Percentiles rank a stretch among this genome's conserved stretches.
These are phyloP conservation scores for Polytrichum formosum DNA, from an alignment of 225 moss, liverwort and hornwort species.

Conservation along the genomic window DNA sequence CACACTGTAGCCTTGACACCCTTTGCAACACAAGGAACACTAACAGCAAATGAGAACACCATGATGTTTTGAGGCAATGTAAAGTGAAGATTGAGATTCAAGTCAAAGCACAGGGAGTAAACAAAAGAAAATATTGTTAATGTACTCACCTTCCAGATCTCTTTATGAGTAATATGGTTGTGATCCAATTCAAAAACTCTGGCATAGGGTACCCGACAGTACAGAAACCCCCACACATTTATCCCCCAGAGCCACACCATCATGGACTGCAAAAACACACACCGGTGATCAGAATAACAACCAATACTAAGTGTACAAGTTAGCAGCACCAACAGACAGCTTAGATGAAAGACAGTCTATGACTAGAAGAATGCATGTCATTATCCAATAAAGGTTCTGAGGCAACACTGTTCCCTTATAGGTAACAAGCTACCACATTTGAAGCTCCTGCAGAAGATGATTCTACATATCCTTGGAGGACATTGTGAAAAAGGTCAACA, in stretches of 20 bases:
- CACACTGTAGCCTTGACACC: no score
- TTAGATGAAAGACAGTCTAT: no score
- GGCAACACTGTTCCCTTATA: no score
- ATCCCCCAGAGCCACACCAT: slow-evolving; percentile 98
- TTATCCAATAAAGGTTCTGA: no score
- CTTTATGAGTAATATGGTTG: slow-evolving; percentile 80
- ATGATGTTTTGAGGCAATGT: background rate
- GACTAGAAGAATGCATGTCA: no score
- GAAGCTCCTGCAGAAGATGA: no score
- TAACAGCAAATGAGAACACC: background rate
- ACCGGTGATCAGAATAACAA: slow-evolving; percentile 12
- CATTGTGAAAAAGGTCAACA: no score
- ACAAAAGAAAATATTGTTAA: slow-evolving; percentile 11
- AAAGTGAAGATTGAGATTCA: no score
- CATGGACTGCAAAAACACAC: slow-evolving; percentile 61
- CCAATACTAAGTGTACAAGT: background rate
- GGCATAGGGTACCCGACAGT: slow-evolving; percentile 70
- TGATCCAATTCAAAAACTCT: slow-evolving; percentile 92
- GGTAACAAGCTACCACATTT: no score
- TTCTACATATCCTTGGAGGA: no score
- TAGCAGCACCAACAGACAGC: no score
- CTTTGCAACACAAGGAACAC: background rate
- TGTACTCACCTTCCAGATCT: slow-evolving; percentile 87
- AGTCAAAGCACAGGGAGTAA: background rate
- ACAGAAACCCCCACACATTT: slow-evolving; percentile 76